Evolutionary conservation across 2,329 filamentous ascomycete genomes (phyloP).

Genomic region (Cadophora malorum): DNA sequence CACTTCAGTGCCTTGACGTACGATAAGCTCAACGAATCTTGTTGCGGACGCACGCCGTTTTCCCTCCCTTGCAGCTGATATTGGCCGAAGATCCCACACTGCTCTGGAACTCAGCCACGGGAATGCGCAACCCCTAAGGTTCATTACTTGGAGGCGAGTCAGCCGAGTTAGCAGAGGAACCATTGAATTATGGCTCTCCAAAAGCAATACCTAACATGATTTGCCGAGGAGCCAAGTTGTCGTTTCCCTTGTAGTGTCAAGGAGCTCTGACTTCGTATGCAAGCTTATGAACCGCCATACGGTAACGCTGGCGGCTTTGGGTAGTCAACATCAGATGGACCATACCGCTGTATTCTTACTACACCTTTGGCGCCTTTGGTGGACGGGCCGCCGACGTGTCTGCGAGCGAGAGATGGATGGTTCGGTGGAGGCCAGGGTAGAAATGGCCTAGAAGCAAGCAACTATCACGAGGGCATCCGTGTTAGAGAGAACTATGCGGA

Average conservation of each 20-base stretch:
- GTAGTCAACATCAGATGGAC: conserved; percentile 19
- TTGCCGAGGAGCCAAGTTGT: conserved; percentile 4
- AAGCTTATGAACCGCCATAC: conserved; percentile 19
- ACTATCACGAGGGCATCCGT: neutral
- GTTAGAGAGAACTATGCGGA: conserved; percentile 6
- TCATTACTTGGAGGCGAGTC: conserved; percentile 24
- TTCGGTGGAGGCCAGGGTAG: conserved; percentile 17
- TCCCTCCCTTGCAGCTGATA: conserved; percentile 7
- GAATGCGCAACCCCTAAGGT: conserved; percentile 25
- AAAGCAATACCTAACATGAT: conserved; percentile 24
- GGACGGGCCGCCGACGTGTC: conserved; percentile 14
- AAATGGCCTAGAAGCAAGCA: conserved; percentile 2
- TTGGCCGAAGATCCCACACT: conserved; percentile 10
- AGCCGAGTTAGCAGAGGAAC: conserved; percentile 17
- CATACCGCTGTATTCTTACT: neutral
- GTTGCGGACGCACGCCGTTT: neutral
- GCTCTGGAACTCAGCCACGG: conserved; percentile 34
- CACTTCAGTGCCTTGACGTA: neutral
- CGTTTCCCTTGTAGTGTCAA: neutral
- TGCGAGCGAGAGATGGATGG: conserved; percentile 11
- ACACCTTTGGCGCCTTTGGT: neutral
- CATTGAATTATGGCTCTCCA: conserved; percentile 22
- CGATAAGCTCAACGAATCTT: conserved; percentile 2
- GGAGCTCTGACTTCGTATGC: conserved; percentile 12
- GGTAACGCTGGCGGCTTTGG: conserved; percentile 1